Evolutionary conservation across 228 moss, liverwort and hornwort species (phyloP), one percentile per base, ranked within the genome.

Genomic region (Sphagnum magellanicum): DNA sequence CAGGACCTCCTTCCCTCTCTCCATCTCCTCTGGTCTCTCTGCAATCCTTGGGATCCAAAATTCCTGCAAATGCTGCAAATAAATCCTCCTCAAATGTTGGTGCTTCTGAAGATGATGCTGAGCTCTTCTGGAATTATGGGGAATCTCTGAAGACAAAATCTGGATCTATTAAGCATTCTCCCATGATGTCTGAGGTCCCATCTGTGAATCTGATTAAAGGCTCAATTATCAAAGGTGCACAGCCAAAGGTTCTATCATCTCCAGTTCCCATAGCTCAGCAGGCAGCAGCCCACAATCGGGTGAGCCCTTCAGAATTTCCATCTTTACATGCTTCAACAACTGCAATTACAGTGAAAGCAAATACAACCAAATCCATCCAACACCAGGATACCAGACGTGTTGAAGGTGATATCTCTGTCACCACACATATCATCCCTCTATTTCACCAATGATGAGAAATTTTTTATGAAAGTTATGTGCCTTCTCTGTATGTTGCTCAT

Each of bases 121-220:
- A 98, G 68, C 80, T 93, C 68, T 98, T 98, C 76, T 98, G 98
- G 98, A 93, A 98, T 81, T 98, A 98, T 73, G 78, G 90, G 79
- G 90, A 86, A 83, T 91, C 91, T 78, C 79, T 87, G 70, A 91
- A 32, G 32, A 32, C 32, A 32, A 32, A 32, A 32, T 32, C 32
- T 32, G 32, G 32, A 32, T 32, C 32, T 32, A 32, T 32, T 32
- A 32, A 32, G 32, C 32, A 32, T 32, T 32, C 32, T 32, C 32
- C 32, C 32, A 32, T 32, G 32, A 32, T 32, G 32, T 32, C 32
- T 32, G 32, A 32, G 32, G 32, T 32, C 32, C 32, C 32, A 32
- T 32, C 32, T 32, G 32, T 32, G 32, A 32, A 32, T 32, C 32
- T 32, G 32, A 32, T 32, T 32, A 32, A 32, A 32, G 32, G 32